Conservation (phyloP, 2,329 filamentous ascomycete genomes). For the Chalaropsis ovoidea region DNA sequence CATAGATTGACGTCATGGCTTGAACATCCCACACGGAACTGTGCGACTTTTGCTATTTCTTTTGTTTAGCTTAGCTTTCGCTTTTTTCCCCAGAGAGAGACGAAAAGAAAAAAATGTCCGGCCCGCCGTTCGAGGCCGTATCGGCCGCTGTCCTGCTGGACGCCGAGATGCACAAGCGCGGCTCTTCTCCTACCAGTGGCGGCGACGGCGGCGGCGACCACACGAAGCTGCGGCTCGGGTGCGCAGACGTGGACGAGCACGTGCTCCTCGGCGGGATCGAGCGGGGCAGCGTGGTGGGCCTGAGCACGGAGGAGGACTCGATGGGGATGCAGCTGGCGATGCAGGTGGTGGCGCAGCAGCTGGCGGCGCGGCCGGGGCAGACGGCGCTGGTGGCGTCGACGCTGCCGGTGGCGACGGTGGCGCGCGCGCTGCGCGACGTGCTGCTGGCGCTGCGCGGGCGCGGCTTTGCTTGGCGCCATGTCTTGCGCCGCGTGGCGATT, state of each 20-base stretch:
- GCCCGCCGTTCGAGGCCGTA: slow-evolving; percentile 32
- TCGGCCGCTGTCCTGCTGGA: slow-evolving; percentile 38
- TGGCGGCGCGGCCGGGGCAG: background rate
- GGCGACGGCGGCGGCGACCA: slow-evolving; percentile 33
- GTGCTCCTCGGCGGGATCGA: slow-evolving; percentile 41
- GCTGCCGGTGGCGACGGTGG: slow-evolving; percentile 35
- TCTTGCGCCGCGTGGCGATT: slow-evolving; percentile 43
- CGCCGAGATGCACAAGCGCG: slow-evolving; percentile 36
- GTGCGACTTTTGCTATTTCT: background rate
- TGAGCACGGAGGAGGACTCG: slow-evolving; percentile 45
- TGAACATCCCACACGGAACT: background rate
- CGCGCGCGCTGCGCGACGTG: slow-evolving; percentile 35
- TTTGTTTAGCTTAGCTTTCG: background rate
- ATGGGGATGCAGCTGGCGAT: slow-evolving; percentile 34
- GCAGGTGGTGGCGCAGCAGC: slow-evolving; percentile 4
- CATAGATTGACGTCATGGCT: background rate
- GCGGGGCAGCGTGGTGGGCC: slow-evolving; percentile 43
- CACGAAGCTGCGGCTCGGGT: slow-evolving; percentile 32
- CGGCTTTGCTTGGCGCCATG: slow-evolving; percentile 29
- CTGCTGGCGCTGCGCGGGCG: slow-evolving; percentile 25
- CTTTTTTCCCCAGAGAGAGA: background rate
- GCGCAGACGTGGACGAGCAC: slow-evolving; percentile 40
- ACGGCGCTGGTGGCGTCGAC: slow-evolving; percentile 42
- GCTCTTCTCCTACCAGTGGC: slow-evolving; percentile 28
- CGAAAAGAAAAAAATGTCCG: background rate